Percentiles rank a stretch among this genome's conserved stretches.
Conservation (phyloP, 1,284 basidiomycete species). For the Sporisorium exsertum region DNA sequence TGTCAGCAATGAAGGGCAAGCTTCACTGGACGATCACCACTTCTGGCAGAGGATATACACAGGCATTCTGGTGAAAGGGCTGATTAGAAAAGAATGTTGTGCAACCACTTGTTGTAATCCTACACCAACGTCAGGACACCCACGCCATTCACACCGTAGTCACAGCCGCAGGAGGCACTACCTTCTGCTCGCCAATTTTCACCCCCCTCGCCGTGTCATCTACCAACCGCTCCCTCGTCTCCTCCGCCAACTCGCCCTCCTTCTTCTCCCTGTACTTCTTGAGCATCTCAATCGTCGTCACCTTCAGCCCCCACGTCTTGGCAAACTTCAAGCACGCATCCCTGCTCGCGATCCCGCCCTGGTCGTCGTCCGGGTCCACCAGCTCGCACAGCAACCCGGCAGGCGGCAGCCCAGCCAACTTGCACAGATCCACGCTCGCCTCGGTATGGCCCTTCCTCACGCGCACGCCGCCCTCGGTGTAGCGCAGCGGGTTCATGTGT, state of each 20-base stretch:
- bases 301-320: constrained; percentile 88
- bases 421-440: constrained; percentile 87
- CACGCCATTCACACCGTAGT: constrained; percentile 4
- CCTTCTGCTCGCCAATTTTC: constrained; percentile 39
- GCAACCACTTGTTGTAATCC: neutral
- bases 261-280: constrained; percentile 68
- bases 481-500: constrained; percentile 92
- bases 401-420: constrained; percentile 79
- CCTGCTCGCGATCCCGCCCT: constrained; percentile 93
- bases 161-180: constrained; percentile 38
- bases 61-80: no score
- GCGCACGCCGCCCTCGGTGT: constrained; percentile 85
- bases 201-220: constrained; percentile 40
- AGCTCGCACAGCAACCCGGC: constrained; percentile 94
- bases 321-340: constrained; percentile 94
- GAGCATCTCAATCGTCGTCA: constrained; percentile 87
- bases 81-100: no score
- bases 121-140: neutral
- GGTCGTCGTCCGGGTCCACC: constrained; percentile 86
- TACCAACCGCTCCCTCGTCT: constrained; percentile 10
- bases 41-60: no score
- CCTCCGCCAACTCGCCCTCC: constrained; percentile 42
- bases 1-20: no score
- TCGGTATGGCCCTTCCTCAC: constrained; percentile 93
- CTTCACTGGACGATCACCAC: no score